Evolutionary conservation across 108 stramenopile species (phyloP), one percentile per base, ranked within the genome.

Genomic region (Conticribra weissflogii): DNA sequence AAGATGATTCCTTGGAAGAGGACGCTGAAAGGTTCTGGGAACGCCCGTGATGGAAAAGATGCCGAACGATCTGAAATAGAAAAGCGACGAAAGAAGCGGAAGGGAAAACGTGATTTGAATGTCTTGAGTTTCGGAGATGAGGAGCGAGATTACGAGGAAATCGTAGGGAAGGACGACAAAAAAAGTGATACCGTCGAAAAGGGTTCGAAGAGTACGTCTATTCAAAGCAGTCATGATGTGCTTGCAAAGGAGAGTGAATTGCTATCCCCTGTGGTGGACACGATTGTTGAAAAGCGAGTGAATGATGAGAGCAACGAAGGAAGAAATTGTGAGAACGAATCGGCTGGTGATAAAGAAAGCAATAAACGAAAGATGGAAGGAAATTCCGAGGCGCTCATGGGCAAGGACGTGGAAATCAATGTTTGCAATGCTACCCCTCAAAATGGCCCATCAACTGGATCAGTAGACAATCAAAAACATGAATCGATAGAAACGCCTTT

Each of bases 41-140:
- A 18, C 24, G n/a, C n/a, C n/a, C n/a, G n/a, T n/a, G 59, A 22
- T 5, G 55, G 59, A 9, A 68, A 74, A 14, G 58, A 30, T 0
- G 63, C 57, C 44, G 59, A 54, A 32, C 80, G 71, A 57, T 66
- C 83, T 30, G 65, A 45, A 27, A 53, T 76, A 1, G 62, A 80
- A 54, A 72, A 55, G 49, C 46, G 81, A 22, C 65, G 74, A 46
- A 89, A 90, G 79, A 86, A 86, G 55, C 71, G 87, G 5, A 86
- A 86, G 63, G 89, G 88, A n/a, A 88, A 91, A 51, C 78, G 83
- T 19, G 86, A 97, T 49, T 63, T 83, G 34, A 94, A 92, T 59
- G 83, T 97, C 8, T 66, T 97, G 41, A 91, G 90, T 55, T 97
- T 97, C 76, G 94, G 92, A 16, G 93, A 85, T 54, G 90, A 92